Evolutionary conservation across 2,329 filamentous ascomycete genomes (phyloP), one percentile per base, ranked within the genome.

Genomic region (Alternaria ventricosa): DNA sequence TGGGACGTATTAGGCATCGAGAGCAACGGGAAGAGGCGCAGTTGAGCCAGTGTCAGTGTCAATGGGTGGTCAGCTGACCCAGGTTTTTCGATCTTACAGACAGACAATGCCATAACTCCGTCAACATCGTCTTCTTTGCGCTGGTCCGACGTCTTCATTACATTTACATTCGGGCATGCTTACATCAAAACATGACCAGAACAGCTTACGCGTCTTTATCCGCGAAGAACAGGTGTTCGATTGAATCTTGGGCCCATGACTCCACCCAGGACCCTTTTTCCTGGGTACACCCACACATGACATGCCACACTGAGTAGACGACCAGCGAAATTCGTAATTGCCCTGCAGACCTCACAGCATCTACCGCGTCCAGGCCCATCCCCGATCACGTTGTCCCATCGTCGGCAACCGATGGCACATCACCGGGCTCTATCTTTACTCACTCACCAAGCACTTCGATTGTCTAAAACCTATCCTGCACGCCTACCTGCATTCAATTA

Each of bases 11-110:
- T 7, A 23, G 33, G 25, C 10, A 25, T 27, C 57, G 61, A 50
- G 51, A 66, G 30, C 33, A 45, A 20, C 28, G 50, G 10, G 20
- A 50, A 7, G 30, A 51, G 13, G 9, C 18, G 49, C 49, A 33
- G 3, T 51, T 44, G 5, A 51, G 62, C 11, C 43, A 59, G 30
- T 74, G 72, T 53, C 68, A 61, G 9, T 75, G 72, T 46, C 64
- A 74, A 44, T 75, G 71, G 71, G 53, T 69, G 46, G 13, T 53
- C 36, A 33, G 33, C 23, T 9, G 28, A 22, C 36, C n/a, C 20
- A 23, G 7, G 22, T 23, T 69, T 36, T 12, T 11, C 8, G 33
- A 49, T 22, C 3, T n/a, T 18, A 18, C 13, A 4, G 9, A 15
- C 33, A n/a, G 11, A n/a, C 30, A 53, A 41, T 20, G 15, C 23